Conservation (phyloP, 345 rosid genomes). For the Jatropha curcas region DNA sequence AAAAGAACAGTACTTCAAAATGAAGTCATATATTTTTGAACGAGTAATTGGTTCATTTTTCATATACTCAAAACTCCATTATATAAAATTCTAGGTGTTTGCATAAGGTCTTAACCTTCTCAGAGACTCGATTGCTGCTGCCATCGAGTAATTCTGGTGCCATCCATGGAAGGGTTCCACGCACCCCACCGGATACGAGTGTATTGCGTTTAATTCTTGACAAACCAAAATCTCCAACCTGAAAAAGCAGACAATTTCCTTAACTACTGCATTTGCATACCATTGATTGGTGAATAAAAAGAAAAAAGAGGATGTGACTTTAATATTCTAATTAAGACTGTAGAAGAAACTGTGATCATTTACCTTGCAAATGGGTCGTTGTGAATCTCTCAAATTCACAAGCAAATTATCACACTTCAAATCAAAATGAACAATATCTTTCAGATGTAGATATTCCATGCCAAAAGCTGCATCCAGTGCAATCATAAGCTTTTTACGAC, state of each 20-base stretch:
- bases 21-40: not conserved
- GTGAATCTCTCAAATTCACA: conserved; percentile 86
- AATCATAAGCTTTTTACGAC: conserved; percentile 68
- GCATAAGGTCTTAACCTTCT: conserved; percentile 51
- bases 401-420: conserved; percentile 94
- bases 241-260: conserved; percentile 13
- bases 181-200: conserved; percentile 83
- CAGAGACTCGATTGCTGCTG: conserved; percentile 75
- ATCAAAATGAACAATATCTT: conserved; percentile 88
- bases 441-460: conserved; percentile 90
- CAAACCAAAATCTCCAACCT: conserved; percentile 96
- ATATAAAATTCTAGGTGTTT: not conserved
- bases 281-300: not conserved
- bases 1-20: conserved; percentile 2
- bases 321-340: not conserved
- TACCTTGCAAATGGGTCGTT: conserved; percentile 92
- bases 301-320: no score
- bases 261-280: not conserved
- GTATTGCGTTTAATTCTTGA: conserved; percentile 91
- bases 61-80: not conserved
- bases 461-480: conserved; percentile 93
- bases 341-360: not conserved
- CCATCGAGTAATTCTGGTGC: conserved; percentile 90
- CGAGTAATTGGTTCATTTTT: not conserved
- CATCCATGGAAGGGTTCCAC: conserved; percentile 99